Evolutionary conservation across 1,284 basidiomycete genomes (phyloP), one percentile per base, ranked within the genome.

Genomic region (Microbotryum silenes-acaulis): DNA sequence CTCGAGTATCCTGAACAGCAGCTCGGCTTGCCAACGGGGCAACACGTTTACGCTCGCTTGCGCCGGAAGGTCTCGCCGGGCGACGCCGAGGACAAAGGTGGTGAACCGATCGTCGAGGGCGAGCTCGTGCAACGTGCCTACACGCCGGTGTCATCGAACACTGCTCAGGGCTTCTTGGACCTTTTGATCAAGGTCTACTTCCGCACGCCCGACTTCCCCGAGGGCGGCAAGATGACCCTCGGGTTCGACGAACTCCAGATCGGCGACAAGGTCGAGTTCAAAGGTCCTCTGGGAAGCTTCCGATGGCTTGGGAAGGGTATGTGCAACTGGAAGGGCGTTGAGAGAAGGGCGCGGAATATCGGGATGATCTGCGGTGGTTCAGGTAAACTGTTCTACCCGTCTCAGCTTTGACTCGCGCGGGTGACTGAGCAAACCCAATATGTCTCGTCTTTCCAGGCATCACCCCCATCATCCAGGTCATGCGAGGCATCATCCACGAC

Each of bases 201-300:
- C 61, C 78, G 82, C 4, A 75, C 70, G 20, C 60, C 67, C 0
- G 66, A 68, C 23, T 79, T 75, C 61, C 79, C 79, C 0, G 61
- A 65, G 9, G 83, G 84, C 18, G 84, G 85, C 5, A 80, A 79
- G 64, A 84, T 85, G 82, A 80, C 83, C 1, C 76, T 76, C 37
- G 79, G 78, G 1, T 79, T 86, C 64, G 73, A 81, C 54, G 76
- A 79, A 63, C 77, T 86, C 4, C 62, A 72, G 10, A 66, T 81
- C 4, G 83, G 80, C 9, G 82, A 84, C 55, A 66, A 50, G 4
- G 73, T 84, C n/a, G 82, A 85, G 64, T 68, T 85, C 56, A 86
- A 85, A 70, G 85, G 85, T 0, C 85, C 85, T 0, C 73, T 85
- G 3, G 85, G 85, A 0, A 79, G 79, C 2, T 85, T 86, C 71